Base-by-base conservation (phyloP, 2,329 filamentous ascomycete species). In the Hypoxylon sp. region DNA sequence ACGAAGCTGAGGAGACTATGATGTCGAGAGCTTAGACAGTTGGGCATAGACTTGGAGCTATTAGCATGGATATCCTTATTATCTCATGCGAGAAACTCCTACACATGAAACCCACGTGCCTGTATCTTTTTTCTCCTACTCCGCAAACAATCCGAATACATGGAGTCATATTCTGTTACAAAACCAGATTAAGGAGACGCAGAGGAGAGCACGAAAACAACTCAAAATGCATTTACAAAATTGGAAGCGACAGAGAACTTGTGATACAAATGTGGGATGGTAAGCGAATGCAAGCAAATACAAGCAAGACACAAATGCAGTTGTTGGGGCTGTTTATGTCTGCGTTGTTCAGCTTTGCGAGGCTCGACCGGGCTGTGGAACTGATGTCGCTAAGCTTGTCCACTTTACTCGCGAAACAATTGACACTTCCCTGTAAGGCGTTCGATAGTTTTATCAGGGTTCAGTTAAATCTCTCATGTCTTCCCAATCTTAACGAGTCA, bases 11-110 rank as follows among this genome's bases (percentile, higher is more conserved):
- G 32, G 46, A 62, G 45, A 54, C 37, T 63, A 63, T 68, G 62
- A 69, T 68, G 67, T 57, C 58, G 63, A 67, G 56, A 34, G 14
- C 60, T 47, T 50, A 51, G 34, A 57, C 39, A 27, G 23, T 50
- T 39, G 41, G 51, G 46, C 32, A 57, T 60, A 57, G 23, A 56
- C 51, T 46, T 23, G 58, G 23, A 48, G 34, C 27, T 47, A 58
- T 32, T 53, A 50, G n/a, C 67, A 65, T 67, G 64, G 64, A 45
- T 67, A 58, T 39, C 58, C 52, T 14, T 48, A 39, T 51, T 29
- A 8, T 39, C 12, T 41, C 16, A 14, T 25, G 48, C 51, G 48
- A 43, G 25, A 30, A n/a, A 9, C 23, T 34, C 19, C 6, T 41
- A 19, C 9, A n/a, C 2, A 4, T 23, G 37, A 53, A 39, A 27